Conservation (phyloP, 148 eudicot genomes). For the Rheum nobile region DNA sequence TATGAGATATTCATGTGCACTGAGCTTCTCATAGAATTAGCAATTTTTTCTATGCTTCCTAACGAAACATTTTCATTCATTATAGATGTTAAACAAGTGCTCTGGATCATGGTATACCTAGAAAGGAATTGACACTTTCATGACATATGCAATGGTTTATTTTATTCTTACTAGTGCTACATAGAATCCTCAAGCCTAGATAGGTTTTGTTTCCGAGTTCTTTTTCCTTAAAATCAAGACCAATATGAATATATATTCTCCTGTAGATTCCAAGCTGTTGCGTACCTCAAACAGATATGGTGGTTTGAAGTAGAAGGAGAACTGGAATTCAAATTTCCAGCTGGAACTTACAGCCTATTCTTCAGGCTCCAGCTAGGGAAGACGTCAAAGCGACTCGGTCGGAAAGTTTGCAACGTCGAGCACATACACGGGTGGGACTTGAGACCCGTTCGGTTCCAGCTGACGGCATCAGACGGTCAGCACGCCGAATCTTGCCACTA, state of each 20-base stretch:
- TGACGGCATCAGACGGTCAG: conserved; percentile 65
- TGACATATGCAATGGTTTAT: neutral
- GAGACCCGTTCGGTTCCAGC: conserved; percentile 52
- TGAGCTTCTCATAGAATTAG: too few species aligned
- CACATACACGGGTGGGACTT: conserved; percentile 75
- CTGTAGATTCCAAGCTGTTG: conserved; percentile 55
- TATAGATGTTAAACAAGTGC: neutral
- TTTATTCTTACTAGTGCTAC: neutral
- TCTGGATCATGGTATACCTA: neutral
- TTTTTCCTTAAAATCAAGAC: too few species aligned
- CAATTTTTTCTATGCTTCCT: too few species aligned
- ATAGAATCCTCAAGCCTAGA: neutral
- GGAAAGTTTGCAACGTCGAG: conserved; percentile 36
- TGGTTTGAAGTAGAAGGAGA: conserved; percentile 87
- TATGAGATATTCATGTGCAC: too few species aligned
- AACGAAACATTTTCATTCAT: neutral
- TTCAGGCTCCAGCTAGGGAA: conserved; percentile 67
- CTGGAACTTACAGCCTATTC: conserved; percentile 58
- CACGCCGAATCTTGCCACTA: conserved; percentile 27
- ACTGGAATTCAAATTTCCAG: conserved; percentile 60
- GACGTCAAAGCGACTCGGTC: conserved; percentile 38
- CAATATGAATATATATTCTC: too few species aligned
- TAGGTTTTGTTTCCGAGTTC: too few species aligned
- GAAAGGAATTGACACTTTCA: neutral
- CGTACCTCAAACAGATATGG: conserved; percentile 87